Percentiles rank a stretch among this genome's conserved stretches.
phyloP scores from a whole-genome alignment of 495 filamentous ascomycete genomes.

The Filosporella fistucella region DNA sequence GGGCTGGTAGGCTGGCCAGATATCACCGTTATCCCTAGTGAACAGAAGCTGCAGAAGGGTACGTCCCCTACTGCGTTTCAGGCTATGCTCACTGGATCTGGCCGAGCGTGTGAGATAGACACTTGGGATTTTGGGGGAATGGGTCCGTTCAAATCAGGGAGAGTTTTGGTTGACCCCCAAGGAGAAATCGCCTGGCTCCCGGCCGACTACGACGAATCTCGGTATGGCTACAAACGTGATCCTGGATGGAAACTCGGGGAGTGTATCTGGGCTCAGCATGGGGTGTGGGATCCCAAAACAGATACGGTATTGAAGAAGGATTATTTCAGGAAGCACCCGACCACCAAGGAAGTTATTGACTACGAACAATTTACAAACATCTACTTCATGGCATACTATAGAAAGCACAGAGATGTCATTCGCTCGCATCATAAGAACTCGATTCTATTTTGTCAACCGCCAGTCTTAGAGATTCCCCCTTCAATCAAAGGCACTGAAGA shows the following conservation, averaged over 20 bases:
- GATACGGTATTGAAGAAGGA: slow-evolving; percentile 78
- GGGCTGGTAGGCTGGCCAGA: slow-evolving; percentile 85
- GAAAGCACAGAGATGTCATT: slow-evolving; percentile 69
- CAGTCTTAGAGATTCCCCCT: slow-evolving; percentile 87
- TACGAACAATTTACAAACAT: slow-evolving; percentile 83
- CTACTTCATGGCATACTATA: slow-evolving; percentile 84
- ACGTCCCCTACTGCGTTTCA: slow-evolving; percentile 95
- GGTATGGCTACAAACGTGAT: slow-evolving; percentile 88
- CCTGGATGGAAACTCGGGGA: slow-evolving; percentile 86
- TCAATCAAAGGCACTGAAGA: slow-evolving; percentile 81
- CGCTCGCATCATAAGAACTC: slow-evolving; percentile 69
- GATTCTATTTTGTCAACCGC: slow-evolving; percentile 88
- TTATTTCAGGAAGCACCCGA: slow-evolving; percentile 78
- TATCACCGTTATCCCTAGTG: slow-evolving; percentile 72
- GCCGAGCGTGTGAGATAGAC: slow-evolving; percentile 80
- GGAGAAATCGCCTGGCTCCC: slow-evolving; percentile 83
- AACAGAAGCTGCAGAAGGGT: slow-evolving; percentile 89
- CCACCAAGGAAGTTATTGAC: slow-evolving; percentile 63
- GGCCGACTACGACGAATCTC: slow-evolving; percentile 70
- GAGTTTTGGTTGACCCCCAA: slow-evolving; percentile 79
- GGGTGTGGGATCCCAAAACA: slow-evolving; percentile 81
- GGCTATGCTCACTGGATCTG: slow-evolving; percentile 84
- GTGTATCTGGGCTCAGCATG: slow-evolving; percentile 96
- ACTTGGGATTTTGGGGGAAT: slow-evolving; percentile 92
- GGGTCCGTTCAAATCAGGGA: slow-evolving; percentile 85